phyloP scores from a whole-genome alignment of 768 basidiomycete genomes.

The Clitopilus passeckerianus region DNA sequence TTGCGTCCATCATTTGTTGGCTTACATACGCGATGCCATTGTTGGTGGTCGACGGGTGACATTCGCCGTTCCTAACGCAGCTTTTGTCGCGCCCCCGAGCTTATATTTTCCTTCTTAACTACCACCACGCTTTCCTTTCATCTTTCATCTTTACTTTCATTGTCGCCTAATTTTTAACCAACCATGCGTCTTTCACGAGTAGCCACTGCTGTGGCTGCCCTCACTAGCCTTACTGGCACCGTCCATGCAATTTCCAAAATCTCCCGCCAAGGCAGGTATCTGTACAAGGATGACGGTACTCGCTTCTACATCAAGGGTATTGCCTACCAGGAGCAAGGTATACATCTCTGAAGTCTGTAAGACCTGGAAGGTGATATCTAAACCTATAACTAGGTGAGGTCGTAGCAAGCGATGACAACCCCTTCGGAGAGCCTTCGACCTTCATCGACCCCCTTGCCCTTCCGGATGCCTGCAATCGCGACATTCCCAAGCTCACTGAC shows the following conservation, averaged over 20 bases:
- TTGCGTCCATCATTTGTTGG: slow-evolving; percentile 2
- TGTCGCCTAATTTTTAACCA: slow-evolving; percentile 17
- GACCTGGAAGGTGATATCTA: slow-evolving; percentile 3
- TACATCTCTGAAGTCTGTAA: background rate
- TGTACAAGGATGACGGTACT: slow-evolving; percentile 69
- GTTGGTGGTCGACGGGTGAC: slow-evolving; percentile 1
- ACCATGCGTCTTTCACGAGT: slow-evolving; percentile 16
- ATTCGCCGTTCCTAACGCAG: background rate
- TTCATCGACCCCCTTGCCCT: slow-evolving; percentile 80
- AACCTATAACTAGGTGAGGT: slow-evolving; percentile 27
- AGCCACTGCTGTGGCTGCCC: slow-evolving; percentile 29
- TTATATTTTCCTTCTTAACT: background rate
- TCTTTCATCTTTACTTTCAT: slow-evolving; percentile 2
- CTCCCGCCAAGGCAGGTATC: slow-evolving; percentile 69
- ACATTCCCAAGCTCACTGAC: slow-evolving; percentile 70
- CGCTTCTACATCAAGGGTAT: slow-evolving; percentile 89
- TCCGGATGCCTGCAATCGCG: slow-evolving; percentile 63
- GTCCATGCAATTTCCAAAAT: slow-evolving; percentile 69
- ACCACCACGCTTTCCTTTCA: slow-evolving; percentile 4
- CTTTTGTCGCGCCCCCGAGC: background rate
- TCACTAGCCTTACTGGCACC: slow-evolving; percentile 35
- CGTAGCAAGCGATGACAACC: slow-evolving; percentile 44
- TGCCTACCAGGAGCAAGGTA: slow-evolving; percentile 82
- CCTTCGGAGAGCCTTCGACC: slow-evolving; percentile 66
- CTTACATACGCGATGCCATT: background rate